Base-by-base conservation (phyloP, 2,329 filamentous ascomycete genomes). In the Cryphonectria radicalis region DNA sequence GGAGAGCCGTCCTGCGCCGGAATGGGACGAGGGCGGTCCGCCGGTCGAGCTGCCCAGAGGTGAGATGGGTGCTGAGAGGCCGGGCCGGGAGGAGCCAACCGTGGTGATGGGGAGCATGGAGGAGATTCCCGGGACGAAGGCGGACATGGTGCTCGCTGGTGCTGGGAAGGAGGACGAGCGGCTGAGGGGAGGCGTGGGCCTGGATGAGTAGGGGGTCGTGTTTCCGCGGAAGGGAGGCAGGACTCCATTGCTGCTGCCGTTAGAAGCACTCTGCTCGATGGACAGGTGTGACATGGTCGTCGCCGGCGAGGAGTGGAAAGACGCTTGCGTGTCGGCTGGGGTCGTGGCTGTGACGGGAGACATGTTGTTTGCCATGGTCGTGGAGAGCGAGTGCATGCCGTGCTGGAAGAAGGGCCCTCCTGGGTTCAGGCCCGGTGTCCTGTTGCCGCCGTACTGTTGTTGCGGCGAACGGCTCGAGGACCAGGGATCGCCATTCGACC, bases 11-110 rank as follows among this genome's bases (percentile, higher is more conserved):
- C 71, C 71, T 28, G 69, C 66, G 4, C 69, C 69, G 7, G 53
- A 37, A 8, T 28, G 59, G 19, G 60, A 42, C 4, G 57, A 25
- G 14, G 69, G 57, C 19, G 71, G 71, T 28, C 53, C 60, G 13
- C 69, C 69, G 25, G 66, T 64, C 28, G 69, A 69, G 67, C 72
- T 71, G 28, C 72, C 72, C 13, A 70, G 59, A 11, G 73, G 70
- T 2, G 70, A 68, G 32, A 72, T 69, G 43, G 74, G 75, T 25
- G 90, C 88, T 70, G 89, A 91, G 76, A 91, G 83, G 60, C 66
- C 69, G 22, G 71, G 69, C 19, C 71, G 71, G 11, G 72, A 69
- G 17, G 72, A 67, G 28, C 66, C 43, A 28, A 71, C 66, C n/a
- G 69, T 69, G 55, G 66, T 67, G 59, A 71, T 73, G 19, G 71